Conservation (phyloP, 2,329 filamentous ascomycete species). For the Fonsecaea monophora region DNA sequence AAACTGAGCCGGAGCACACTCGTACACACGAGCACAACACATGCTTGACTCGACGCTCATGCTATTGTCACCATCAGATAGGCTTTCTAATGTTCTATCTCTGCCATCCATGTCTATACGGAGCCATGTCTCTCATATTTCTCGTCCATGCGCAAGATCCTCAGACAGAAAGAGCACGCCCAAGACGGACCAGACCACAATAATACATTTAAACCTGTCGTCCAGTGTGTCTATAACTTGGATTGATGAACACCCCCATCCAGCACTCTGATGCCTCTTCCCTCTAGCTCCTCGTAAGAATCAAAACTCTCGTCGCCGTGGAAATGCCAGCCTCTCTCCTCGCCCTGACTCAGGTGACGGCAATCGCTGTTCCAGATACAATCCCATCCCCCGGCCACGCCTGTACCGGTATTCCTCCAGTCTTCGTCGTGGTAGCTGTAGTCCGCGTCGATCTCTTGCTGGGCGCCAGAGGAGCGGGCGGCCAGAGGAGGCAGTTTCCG, state of each 20-base stretch:
- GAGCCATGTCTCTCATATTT: not conserved
- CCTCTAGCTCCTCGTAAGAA: slow-evolving; percentile 41
- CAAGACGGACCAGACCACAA: not conserved
- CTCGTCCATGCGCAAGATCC: not conserved
- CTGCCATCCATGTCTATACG: not conserved
- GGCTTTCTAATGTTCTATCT: slow-evolving; percentile 2
- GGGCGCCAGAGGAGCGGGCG: slow-evolving; percentile 16
- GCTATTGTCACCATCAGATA: not conserved
- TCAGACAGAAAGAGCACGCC: not conserved
- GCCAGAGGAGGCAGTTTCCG: slow-evolving; percentile 43
- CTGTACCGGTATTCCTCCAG: slow-evolving; percentile 46
- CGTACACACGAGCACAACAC: not conserved
- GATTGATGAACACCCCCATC: slow-evolving; percentile 25
- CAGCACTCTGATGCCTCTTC: slow-evolving; percentile 37
- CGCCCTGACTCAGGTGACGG: slow-evolving; percentile 76
- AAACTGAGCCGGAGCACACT: not conserved
- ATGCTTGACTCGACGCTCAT: not conserved
- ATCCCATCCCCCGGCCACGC: slow-evolving; percentile 78
- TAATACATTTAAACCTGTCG: not conserved
- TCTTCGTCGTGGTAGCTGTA: slow-evolving; percentile 30
- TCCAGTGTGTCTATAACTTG: slow-evolving; percentile 25
- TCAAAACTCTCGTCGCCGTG: slow-evolving; percentile 56
- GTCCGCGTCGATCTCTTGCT: slow-evolving; percentile 41
- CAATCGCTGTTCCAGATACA: slow-evolving; percentile 84
- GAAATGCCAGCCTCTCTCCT: slow-evolving; percentile 79